These are phyloP conservation scores for Penicillium corylophilum DNA, from an alignment of 2,329 filamentous ascomycete species.

Conservation along the genomic window DNA sequence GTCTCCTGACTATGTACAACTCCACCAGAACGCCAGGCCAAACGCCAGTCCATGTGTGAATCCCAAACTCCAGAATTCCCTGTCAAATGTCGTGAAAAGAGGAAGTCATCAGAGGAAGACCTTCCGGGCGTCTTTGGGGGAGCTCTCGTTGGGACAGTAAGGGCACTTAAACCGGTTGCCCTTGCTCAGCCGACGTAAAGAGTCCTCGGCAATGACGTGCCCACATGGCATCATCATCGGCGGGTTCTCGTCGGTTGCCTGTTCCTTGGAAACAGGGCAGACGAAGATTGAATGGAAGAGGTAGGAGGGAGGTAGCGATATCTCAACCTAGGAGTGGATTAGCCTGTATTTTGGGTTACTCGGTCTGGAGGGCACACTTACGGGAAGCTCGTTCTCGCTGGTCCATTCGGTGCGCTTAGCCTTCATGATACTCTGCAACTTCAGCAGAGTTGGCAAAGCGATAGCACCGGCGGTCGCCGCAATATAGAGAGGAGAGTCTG, in stretches of 20 bases:
- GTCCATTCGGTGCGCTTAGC: constrained; percentile 95
- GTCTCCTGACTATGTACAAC: neutral
- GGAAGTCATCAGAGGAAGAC: constrained; percentile 59
- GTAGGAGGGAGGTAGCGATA: constrained; percentile 63
- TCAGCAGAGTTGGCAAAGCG: constrained; percentile 82
- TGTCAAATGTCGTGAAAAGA: neutral
- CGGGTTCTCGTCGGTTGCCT: constrained; percentile 87
- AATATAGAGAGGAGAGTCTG: constrained; percentile 89
- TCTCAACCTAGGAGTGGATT: constrained; percentile 54
- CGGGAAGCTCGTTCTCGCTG: constrained; percentile 82
- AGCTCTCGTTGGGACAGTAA: constrained; percentile 86
- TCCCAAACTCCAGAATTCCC: neutral
- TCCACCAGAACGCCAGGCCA: neutral
- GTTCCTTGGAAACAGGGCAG: constrained; percentile 94
- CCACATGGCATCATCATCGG: constrained; percentile 97
- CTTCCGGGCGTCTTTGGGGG: constrained; percentile 71
- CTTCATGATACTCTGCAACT: constrained; percentile 82
- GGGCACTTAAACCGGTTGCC: constrained; percentile 87
- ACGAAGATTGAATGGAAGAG: constrained; percentile 96
- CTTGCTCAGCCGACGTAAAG: constrained; percentile 75
- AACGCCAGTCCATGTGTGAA: neutral
- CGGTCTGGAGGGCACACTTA: constrained; percentile 56
- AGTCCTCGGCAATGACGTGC: constrained; percentile 87
- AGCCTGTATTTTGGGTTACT: constrained; percentile 44
- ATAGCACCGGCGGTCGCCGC: constrained; percentile 91